These are phyloP conservation scores for Saccharomycopsis capsularis DNA, from an alignment of 805 yeast species.

Conservation along the genomic window DNA sequence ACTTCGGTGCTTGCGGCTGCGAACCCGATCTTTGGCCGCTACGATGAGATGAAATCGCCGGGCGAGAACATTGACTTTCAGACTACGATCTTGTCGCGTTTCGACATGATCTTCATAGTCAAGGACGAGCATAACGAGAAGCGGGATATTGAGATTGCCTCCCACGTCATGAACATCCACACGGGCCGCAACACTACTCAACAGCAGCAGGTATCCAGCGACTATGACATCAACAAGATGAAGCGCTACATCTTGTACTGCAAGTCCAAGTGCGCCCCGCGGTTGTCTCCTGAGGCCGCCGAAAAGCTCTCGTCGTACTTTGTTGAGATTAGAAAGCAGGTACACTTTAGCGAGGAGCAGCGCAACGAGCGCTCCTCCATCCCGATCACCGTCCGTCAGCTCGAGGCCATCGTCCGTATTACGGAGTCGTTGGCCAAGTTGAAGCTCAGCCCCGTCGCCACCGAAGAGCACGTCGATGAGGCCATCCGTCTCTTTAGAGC, in stretches of 20 bases:
- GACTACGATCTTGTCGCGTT: constrained; percentile 92
- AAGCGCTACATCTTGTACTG: constrained; percentile 88
- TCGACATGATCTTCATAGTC: constrained; percentile 96
- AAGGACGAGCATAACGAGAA: constrained; percentile 88
- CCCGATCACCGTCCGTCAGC: constrained; percentile 95
- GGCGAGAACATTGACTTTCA: constrained; percentile 98
- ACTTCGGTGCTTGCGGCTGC: constrained; percentile 98
- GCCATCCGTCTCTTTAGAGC: constrained; percentile 92
- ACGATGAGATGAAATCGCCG: constrained; percentile 92
- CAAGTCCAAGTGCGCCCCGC: constrained; percentile 85
- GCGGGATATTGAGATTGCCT: constrained; percentile 84
- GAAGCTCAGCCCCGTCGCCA: constrained; percentile 74
- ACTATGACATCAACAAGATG: constrained; percentile 85
- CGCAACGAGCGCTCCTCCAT: constrained; percentile 88
- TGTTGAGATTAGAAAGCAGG: constrained; percentile 78
- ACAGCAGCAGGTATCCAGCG: constrained; percentile 50
- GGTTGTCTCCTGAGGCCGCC: constrained; percentile 81
- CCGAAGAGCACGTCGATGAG: constrained; percentile 87
- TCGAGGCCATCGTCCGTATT: constrained; percentile 94
- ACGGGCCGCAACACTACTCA: constrained; percentile 50
- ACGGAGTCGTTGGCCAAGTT: constrained; percentile 90
- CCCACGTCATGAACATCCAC: constrained; percentile 92
- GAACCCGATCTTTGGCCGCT: constrained; percentile 93
- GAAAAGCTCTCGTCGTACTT: constrained; percentile 88
- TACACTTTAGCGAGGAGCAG: constrained; percentile 72